These are phyloP conservation scores for Mortierella sp. DNA, from an alignment of 371 early-diverging fungal species.

Conservation along the genomic window DNA sequence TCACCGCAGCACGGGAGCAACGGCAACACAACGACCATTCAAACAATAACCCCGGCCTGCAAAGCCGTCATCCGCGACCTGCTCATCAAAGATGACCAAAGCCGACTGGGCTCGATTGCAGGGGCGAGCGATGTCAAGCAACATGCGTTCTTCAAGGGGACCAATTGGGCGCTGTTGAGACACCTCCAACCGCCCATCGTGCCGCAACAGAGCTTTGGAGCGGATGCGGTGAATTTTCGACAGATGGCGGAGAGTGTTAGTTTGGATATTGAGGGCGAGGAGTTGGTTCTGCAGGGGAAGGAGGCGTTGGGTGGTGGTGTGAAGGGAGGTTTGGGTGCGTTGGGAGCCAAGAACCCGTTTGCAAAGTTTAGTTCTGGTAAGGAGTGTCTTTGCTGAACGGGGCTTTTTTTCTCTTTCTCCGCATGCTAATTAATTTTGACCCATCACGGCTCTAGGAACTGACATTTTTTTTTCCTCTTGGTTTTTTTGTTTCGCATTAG, in stretches of 20 bases:
- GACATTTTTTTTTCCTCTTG: neutral
- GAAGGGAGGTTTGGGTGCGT: constrained; percentile 13
- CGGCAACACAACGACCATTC: constrained; percentile 64
- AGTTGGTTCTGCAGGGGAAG: constrained; percentile 47
- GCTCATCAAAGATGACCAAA: constrained; percentile 88
- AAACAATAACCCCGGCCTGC: constrained; percentile 64
- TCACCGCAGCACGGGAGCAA: neutral
- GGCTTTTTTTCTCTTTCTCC: too few species aligned
- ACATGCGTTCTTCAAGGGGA: constrained; percentile 93
- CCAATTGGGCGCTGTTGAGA: constrained; percentile 94
- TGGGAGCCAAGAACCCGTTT: constrained; percentile 69
- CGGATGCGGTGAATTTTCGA: constrained; percentile 80
- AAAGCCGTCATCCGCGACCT: constrained; percentile 86
- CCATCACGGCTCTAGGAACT: neutral
- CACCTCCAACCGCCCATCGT: constrained; percentile 91
- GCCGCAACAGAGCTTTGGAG: constrained; percentile 77
- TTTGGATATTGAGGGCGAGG: constrained; percentile 72
- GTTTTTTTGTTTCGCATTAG: constrained; percentile 51
- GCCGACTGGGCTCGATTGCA: constrained; percentile 87
- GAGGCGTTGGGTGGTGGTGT: neutral
- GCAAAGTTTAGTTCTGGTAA: constrained; percentile 79
- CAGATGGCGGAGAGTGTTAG: constrained; percentile 74
- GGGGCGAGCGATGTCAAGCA: constrained; percentile 96
- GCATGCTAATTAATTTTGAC: neutral
- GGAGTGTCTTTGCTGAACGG: constrained; percentile 9